Conservation (phyloP, 352 stramenopile genomes). For the Pythium grandisporangium region DNA sequence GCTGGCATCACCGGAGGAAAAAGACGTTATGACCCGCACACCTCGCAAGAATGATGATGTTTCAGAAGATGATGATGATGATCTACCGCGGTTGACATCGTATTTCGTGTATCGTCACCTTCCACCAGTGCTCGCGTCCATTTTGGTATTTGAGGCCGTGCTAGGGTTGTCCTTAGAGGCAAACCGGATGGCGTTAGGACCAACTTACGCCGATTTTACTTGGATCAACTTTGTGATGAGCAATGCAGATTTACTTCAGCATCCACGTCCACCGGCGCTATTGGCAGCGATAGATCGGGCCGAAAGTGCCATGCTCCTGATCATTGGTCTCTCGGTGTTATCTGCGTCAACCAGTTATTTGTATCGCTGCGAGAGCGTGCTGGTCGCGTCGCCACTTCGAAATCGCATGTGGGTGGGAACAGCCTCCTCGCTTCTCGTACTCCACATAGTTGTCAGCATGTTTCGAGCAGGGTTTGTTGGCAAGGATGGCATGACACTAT, state of each 20-base stretch:
- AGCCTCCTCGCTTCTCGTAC: constrained; percentile 22
- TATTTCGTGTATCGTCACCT: constrained; percentile 75
- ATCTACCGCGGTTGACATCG: constrained; percentile 36
- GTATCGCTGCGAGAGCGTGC: constrained; percentile 70
- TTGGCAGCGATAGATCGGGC: constrained; percentile 57
- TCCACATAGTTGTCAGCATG: constrained; percentile 38
- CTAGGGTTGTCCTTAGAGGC: constrained; percentile 56
- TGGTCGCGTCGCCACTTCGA: constrained; percentile 48
- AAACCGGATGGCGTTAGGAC: constrained; percentile 9
- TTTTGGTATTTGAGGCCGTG: constrained; percentile 61
- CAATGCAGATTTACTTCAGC: constrained; percentile 29
- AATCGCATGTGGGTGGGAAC: constrained; percentile 59
- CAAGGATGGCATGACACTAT: constrained; percentile 36
- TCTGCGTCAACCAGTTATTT: constrained; percentile 66
- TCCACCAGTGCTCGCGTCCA: constrained; percentile 42
- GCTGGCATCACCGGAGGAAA: constrained; percentile 60
- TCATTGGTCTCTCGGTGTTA: constrained; percentile 56
- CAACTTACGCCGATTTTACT: constrained; percentile 19
- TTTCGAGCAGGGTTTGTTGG: constrained; percentile 34
- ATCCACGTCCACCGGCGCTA: constrained; percentile 34
- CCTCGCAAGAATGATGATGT: constrained; percentile 78
- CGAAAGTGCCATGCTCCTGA: constrained; percentile 64
- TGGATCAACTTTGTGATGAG: constrained; percentile 65
- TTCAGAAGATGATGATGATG: constrained; percentile 42
- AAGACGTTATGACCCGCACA: constrained; percentile 76